These are phyloP conservation scores for Boletus sp. DNA, from an alignment of 768 basidiomycete species.

Conservation along the genomic window DNA sequence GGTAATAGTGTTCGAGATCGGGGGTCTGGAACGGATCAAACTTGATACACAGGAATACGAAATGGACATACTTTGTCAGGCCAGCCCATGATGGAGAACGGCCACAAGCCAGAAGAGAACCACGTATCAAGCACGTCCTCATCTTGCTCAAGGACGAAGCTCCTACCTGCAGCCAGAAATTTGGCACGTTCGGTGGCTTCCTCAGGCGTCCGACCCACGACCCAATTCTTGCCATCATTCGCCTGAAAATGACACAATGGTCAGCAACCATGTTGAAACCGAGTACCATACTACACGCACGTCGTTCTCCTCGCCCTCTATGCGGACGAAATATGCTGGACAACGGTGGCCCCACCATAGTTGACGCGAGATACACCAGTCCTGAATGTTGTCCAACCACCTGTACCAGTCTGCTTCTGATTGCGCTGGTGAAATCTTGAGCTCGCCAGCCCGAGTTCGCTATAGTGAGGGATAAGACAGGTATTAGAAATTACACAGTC, in stretches of 20 bases:
- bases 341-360: slow-evolving; percentile 99
- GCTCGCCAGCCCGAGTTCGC: slow-evolving; percentile 88
- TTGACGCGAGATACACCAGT: slow-evolving; percentile 99
- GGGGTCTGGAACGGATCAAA: slow-evolving; percentile 50
- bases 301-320: slow-evolving; percentile 74
- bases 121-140: slow-evolving; percentile 98
- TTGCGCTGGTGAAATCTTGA: slow-evolving; percentile 76
- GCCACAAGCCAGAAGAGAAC: slow-evolving; percentile 98
- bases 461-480: slow-evolving; percentile 28
- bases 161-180: slow-evolving; percentile 59
- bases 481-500: background rate
- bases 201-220: slow-evolving; percentile 76
- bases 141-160: slow-evolving; percentile 85
- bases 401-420: slow-evolving; percentile 95
- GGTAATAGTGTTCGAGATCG: slow-evolving; percentile 83
- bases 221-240: slow-evolving; percentile 82
- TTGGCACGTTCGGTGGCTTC: slow-evolving; percentile 79
- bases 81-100: slow-evolving; percentile 97
- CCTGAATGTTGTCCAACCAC: slow-evolving; percentile 94
- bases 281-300: slow-evolving; percentile 37
- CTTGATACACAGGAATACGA: background rate
- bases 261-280: background rate
- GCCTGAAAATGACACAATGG: slow-evolving; percentile 35
- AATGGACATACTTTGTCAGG: slow-evolving; percentile 68
- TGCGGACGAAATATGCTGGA: slow-evolving; percentile 88